Base-by-base conservation (phyloP, 2,329 filamentous ascomycete species). In the Phialophora expanda region DNA sequence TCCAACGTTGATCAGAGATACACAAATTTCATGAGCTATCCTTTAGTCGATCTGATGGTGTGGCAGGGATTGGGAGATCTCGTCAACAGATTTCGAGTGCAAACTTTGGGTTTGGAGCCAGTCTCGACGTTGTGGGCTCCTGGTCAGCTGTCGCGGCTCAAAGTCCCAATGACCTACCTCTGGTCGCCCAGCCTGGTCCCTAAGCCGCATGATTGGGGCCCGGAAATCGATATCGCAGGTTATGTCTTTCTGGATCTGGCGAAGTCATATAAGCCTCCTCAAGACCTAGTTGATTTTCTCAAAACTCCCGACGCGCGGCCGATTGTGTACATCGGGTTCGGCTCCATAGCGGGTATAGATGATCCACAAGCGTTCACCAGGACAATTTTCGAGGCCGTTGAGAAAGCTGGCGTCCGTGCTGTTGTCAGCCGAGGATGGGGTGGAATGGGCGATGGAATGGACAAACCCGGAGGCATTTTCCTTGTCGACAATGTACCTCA, bases 1-100 rank as follows among this genome's bases (percentile, higher is more conserved):
- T 87, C 85, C 17, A 91, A 92, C 69, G 85, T 92, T 8, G 89
- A 93, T 71, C 82, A 85, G 1, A 87, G 86, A 22, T 91, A 91
- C 74, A 87, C 89, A 12, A 95, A 94, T 76, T 92, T 91, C 74
- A 91, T 94, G 75, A 90, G 87, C 1, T 95, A 93, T 74, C 88
- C 90, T 0, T 78, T 94, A 34, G 56, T 59, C 56, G 41, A 59
- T 59, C 30, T 59, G 41, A 59, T 59, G 55, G 74, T 69, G 46
- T 73, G 71, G 67, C 72, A 78, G 72, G 74, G 84, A 0, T 82
- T 94, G 0, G 91, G 91, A 2, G 91, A 93, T 75, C 79, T 94
- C 30, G 85, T 94, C 69, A 94, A 94, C 73, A 81, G 86, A 30
- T 92, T 93, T 71, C 84, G 91, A 55, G 82, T 87, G 4, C 86